phyloP scores from a whole-genome alignment of 768 basidiomycete species.

The Coprinopsis marcescibilis region DNA sequence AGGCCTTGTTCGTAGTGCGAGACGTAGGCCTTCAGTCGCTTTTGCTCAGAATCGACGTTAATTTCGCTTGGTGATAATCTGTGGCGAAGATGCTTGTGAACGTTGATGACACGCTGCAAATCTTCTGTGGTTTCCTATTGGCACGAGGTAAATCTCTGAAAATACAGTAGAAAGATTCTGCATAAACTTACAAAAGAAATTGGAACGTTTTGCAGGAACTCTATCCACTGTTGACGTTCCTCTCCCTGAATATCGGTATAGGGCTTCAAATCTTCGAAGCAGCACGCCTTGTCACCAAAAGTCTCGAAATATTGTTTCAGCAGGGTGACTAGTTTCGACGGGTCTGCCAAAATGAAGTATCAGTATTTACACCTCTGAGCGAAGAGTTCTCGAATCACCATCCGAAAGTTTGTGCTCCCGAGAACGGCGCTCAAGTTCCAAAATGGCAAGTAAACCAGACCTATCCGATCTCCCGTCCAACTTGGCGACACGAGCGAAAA shows the following conservation, averaged over 20 bases:
- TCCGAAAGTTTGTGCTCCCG: conserved; percentile 40
- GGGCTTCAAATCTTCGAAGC: conserved; percentile 78
- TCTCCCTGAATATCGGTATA: conserved; percentile 50
- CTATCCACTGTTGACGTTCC: conserved; percentile 44
- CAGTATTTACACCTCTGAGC: not conserved
- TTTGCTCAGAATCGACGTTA: conserved; percentile 50
- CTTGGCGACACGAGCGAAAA: conserved; percentile 54
- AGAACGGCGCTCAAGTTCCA: conserved; percentile 70
- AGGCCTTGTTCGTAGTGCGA: conserved; percentile 63
- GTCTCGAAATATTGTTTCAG: conserved; percentile 64
- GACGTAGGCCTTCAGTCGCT: conserved; percentile 46
- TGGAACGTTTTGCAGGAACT: conserved; percentile 45
- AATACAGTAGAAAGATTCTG: not conserved
- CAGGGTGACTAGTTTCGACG: conserved; percentile 36
- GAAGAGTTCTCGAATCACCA: conserved; percentile 26
- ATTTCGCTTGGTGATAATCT: conserved; percentile 45
- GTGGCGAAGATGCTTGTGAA: conserved; percentile 67
- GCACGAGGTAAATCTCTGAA: conserved; percentile 2
- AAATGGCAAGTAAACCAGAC: conserved; percentile 62
- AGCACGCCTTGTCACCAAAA: conserved; percentile 79
- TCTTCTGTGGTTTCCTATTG: conserved; percentile 44
- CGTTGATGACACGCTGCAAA: conserved; percentile 67
- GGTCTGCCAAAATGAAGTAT: conserved; percentile 30
- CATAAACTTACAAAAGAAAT: conserved; percentile 42
- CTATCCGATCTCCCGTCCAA: conserved; percentile 70